Evolutionary conservation across 2,329 filamentous ascomycete species (phyloP), one percentile per base, ranked within the genome.

Genomic region (Clonostachys chloroleuca): DNA sequence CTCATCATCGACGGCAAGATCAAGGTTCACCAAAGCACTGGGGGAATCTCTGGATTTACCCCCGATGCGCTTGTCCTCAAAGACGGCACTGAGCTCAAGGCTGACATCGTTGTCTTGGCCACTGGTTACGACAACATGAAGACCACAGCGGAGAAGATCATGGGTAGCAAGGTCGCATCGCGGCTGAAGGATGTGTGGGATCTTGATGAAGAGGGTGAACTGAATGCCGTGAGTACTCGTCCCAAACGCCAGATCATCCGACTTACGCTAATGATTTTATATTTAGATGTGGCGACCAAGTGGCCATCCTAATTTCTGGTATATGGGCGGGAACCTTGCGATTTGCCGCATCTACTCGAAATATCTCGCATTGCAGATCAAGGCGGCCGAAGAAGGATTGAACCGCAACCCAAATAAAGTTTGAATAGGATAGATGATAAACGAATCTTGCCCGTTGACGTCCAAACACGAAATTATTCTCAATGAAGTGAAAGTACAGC

Each of bases 1-100:
- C 70, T 87, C 17, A 84, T 88, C 49, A 69, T 71, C 2, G 78
- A 84, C 12, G 81, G 83, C 1, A 47, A 51, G 34, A 20, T 49
- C 16, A 46, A 46, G 4, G 42, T 51, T 5, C 12, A 45, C 5
- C 45, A 49, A n/a, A 47, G 55, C 37, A 49, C 54, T 13, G 61
- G 56, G 4, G 65, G 64, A 1, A 62, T 71, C 42, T 51, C 54
- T 35, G 52, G 56, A 2, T 64, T 73, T 37, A 52, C 53, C 2
- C 48, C 54, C 2, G 48, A 57, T 4, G 58, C 55, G 1, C 10
- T 63, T 1, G 40, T 51, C 0, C 53, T 63, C 6, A 59, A 56
- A 0, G 66, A 72, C 48, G 69, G 67, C 0, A 55, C 56, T 1
- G 56, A 61, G 44, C 36, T 72, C 6, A 60, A 65, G 2, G 66